These are phyloP conservation scores for Mucor mucedo DNA, from an alignment of 371 early-diverging fungal species.

Conservation along the genomic window DNA sequence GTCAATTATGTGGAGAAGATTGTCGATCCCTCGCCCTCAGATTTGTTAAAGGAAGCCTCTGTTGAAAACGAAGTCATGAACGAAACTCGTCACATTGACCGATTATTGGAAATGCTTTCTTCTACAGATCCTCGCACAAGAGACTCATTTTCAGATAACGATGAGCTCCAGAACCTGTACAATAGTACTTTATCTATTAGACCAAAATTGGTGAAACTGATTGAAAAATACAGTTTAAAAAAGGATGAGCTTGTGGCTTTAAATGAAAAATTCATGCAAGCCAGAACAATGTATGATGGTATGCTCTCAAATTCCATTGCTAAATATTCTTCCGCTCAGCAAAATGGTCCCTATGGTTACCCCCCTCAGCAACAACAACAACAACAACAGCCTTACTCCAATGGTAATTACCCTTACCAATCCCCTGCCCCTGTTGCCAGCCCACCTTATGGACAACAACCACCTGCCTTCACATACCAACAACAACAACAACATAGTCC, in stretches of 20 bases:
- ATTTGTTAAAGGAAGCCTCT: conserved; percentile 63
- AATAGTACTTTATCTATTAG: conserved; percentile 71
- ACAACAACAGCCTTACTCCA: conserved; percentile 9
- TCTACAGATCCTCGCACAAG: conserved; percentile 72
- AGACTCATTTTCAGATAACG: conserved; percentile 89
- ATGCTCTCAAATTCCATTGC: conserved; percentile 56
- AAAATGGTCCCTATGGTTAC: conserved; percentile 23
- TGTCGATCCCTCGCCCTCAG: conserved; percentile 63
- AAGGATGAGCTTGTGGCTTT: conserved; percentile 67
- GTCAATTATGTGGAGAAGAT: conserved; percentile 83
- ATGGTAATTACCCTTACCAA: conserved; percentile 18
- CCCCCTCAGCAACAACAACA: conserved; percentile 23
- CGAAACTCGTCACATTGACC: conserved; percentile 79
- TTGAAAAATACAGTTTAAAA: conserved; percentile 78
- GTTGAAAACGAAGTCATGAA: conserved; percentile 75
- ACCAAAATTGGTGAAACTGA: conserved; percentile 78
- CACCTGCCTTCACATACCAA: conserved; percentile 2
- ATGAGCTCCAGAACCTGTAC: conserved; percentile 80
- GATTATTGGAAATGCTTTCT: conserved; percentile 75
- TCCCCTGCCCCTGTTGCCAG: conserved; percentile 9
- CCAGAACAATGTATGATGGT: conserved; percentile 58
- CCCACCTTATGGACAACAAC: conserved; percentile 19
- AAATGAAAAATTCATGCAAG: conserved; percentile 59
- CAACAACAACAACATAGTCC: conserved; percentile 18
- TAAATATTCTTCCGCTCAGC: conserved; percentile 39